Percentiles rank a stretch among this genome's conserved stretches.
Conservation (phyloP, 2,329 filamentous ascomycete genomes). For the Monilinia fructigena region DNA sequence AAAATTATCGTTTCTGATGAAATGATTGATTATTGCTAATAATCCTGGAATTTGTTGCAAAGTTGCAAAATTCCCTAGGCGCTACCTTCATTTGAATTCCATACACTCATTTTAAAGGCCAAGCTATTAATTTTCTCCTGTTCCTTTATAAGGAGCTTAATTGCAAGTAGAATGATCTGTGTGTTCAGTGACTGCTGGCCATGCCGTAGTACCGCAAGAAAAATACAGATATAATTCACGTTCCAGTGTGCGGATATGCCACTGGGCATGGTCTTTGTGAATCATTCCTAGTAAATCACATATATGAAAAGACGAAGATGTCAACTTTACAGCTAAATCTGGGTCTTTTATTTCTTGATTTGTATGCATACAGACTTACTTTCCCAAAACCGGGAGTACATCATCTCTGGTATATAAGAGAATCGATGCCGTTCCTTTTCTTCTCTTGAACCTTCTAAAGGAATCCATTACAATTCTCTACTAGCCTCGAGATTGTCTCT, state of each 20-base stretch:
- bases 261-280: background rate
- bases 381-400: background rate
- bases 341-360: background rate
- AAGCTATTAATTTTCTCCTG: too few relatives aligned
- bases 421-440: background rate
- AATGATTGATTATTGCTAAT: too few relatives aligned
- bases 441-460: background rate
- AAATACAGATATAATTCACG: background rate
- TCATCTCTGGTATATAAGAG: background rate
- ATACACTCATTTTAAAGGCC: too few relatives aligned
- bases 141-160: too few relatives aligned
- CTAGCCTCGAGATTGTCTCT: constrained; percentile 3
- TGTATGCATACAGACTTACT: background rate
- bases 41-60: too few relatives aligned
- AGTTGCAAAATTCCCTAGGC: too few relatives aligned
- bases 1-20: too few relatives aligned
- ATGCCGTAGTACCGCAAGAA: background rate
- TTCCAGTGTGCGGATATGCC: background rate
- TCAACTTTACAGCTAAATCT: background rate
- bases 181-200: background rate
- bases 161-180: too few relatives aligned
- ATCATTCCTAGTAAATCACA: background rate
- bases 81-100: too few relatives aligned
- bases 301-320: background rate
- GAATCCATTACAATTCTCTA: background rate